A percentile compares a stretch with the other conserved stretches of the same genome.
Evolutionary conservation across 768 basidiomycete species (phyloP).

Genomic region (Russula lepida): DNA sequence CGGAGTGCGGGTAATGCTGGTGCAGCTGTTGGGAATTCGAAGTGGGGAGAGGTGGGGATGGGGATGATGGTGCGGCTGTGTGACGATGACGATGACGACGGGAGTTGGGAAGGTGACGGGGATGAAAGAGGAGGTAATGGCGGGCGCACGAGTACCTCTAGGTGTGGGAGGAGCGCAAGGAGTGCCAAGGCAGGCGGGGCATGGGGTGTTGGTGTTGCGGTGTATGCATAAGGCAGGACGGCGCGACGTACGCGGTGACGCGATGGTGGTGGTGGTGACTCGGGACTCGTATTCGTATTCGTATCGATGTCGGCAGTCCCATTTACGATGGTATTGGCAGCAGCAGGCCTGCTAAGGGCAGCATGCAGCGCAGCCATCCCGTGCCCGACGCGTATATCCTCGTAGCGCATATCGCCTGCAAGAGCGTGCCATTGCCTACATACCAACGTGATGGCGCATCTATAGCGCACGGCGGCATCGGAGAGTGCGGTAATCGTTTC

Average conservation of each 20-base stretch:
- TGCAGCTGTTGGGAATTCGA: constrained; percentile 4
- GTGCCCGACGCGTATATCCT: constrained; percentile 15
- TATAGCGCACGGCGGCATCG: constrained; percentile 7
- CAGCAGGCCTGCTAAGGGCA: not conserved
- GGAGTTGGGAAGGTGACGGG: not conserved
- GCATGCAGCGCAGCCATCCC: constrained; percentile 11
- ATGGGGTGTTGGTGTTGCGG: constrained; percentile 3
- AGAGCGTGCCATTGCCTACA: constrained; percentile 17
- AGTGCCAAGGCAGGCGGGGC: constrained; percentile 7
- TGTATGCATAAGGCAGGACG: constrained; percentile 14
- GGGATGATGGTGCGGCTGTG: not conserved
- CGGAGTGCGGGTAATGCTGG: constrained; percentile 1
- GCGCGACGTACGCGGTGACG: constrained; percentile 15
- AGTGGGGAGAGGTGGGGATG: not conserved
- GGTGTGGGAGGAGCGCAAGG: constrained; percentile 6
- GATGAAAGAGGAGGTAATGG: not conserved
- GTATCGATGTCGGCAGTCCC: too few relatives aligned
- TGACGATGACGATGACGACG: too few relatives aligned
- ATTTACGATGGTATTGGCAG: too few relatives aligned
- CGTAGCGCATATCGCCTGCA: constrained; percentile 14
- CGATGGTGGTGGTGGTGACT: not conserved
- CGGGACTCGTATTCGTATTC: too few relatives aligned
- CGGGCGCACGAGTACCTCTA: constrained; percentile 20
- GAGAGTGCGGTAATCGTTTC: not conserved
- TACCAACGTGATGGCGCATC: constrained; percentile 9